Evolutionary conservation across 2,329 filamentous ascomycete genomes (phyloP).

Genomic region (Colletotrichum sp.): DNA sequence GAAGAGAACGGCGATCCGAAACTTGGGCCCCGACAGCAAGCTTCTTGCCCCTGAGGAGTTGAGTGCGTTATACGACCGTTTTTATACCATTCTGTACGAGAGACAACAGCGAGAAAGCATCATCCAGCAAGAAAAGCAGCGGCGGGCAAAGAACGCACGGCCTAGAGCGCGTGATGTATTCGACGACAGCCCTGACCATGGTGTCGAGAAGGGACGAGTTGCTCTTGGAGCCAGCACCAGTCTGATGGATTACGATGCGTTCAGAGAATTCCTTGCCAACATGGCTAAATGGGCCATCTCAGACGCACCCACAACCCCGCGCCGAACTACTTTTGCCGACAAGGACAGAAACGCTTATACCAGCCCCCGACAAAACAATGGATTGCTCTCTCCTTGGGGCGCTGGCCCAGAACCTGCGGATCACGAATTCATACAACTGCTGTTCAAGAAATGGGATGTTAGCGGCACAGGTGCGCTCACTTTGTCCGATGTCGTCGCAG

Average conservation of each 20-base stretch:
- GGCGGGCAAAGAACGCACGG: constrained; percentile 66
- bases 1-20: constrained; percentile 94
- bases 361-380: constrained; percentile 13
- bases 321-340: constrained; percentile 50
- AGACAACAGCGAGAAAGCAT: constrained; percentile 82
- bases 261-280: constrained; percentile 89
- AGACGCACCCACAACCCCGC: constrained; percentile 73
- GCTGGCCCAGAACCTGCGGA: constrained; percentile 75
- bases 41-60: constrained; percentile 85
- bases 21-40: constrained; percentile 95
- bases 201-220: constrained; percentile 83
- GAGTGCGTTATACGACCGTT: constrained; percentile 89
- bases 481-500: constrained; percentile 89
- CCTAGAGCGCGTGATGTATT: constrained; percentile 47
- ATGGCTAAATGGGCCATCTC: constrained; percentile 93
- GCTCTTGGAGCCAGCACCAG: constrained; percentile 88
- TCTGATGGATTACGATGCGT: constrained; percentile 96
- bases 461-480: constrained; percentile 79
- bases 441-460: constrained; percentile 89
- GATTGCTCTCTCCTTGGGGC: constrained; percentile 56
- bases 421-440: constrained; percentile 89
- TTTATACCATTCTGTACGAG: constrained; percentile 91
- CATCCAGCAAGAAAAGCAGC: constrained; percentile 76
- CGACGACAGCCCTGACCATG: constrained; percentile 47
- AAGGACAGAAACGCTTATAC: constrained; percentile 55